Evolutionary conservation across 257 asterid genomes (phyloP).

Genomic region (Salvia rosmarinus): DNA sequence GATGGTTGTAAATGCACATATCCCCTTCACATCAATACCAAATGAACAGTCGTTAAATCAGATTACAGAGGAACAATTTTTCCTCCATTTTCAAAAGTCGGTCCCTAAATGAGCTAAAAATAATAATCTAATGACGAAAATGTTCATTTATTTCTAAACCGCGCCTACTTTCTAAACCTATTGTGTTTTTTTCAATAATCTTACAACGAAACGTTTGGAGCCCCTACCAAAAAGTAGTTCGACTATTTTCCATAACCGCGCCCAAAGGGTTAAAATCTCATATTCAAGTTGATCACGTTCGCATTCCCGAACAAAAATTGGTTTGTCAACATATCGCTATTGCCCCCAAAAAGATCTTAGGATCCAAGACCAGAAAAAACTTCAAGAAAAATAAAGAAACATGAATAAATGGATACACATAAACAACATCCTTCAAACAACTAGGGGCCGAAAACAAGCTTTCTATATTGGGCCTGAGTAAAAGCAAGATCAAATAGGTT

Average conservation of each 20-base stretch:
- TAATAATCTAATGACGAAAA: background rate
- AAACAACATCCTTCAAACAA: too few species aligned
- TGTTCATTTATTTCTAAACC: background rate
- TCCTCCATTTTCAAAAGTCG: background rate
- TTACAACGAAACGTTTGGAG: background rate
- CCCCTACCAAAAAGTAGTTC: background rate
- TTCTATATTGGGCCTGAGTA: too few species aligned
- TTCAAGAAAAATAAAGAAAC: too few species aligned
- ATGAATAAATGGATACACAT: too few species aligned
- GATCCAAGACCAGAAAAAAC: too few species aligned
- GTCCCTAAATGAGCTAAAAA: background rate
- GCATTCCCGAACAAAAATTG: background rate
- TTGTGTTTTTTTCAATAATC: background rate
- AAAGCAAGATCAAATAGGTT: too few species aligned
- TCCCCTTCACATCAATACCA: background rate
- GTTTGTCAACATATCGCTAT: too few species aligned
- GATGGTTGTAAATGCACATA: background rate
- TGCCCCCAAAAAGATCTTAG: too few species aligned
- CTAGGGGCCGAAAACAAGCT: too few species aligned
- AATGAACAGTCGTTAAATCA: background rate
- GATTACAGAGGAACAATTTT: background rate
- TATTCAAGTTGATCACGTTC: too few species aligned
- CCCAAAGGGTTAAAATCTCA: too few species aligned
- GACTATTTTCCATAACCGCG: too few species aligned
- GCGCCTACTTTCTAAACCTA: background rate